Conservation (phyloP, 2,329 filamentous ascomycete genomes). For the Ambrosiella xylebori region DNA sequence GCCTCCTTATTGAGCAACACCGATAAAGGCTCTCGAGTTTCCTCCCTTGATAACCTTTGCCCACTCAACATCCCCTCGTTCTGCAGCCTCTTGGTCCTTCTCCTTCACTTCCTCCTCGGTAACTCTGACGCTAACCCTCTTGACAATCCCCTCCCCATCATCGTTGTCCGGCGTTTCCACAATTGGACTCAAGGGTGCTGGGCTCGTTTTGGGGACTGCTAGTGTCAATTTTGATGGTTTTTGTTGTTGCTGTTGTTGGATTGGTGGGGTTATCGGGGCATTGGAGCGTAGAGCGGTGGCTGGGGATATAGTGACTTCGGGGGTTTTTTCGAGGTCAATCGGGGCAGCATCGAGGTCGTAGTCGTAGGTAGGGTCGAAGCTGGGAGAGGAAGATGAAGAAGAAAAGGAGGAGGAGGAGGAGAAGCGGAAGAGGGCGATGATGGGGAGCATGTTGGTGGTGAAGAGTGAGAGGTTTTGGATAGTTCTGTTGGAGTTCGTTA, state of each 20-base stretch:
- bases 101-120: slow-evolving; percentile 10
- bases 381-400: neutral
- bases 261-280: neutral
- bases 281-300: neutral
- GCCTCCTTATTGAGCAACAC: neutral
- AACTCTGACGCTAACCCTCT: slow-evolving; percentile 12
- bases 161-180: slow-evolving; percentile 1
- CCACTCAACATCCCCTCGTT: slow-evolving; percentile 1
- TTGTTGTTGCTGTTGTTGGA: neutral
- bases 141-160: slow-evolving; percentile 6
- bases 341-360: neutral
- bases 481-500: slow-evolving; percentile 15
- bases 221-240: neutral
- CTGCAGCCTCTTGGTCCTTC: neutral
- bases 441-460: slow-evolving; percentile 22
- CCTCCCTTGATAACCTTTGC: slow-evolving; percentile 3
- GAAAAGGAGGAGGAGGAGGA: neutral
- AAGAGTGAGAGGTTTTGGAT: slow-evolving; percentile 24
- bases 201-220: neutral
- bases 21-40: neutral
- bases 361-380: neutral
- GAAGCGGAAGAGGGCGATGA: slow-evolving; percentile 18
- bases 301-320: neutral
- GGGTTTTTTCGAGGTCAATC: neutral
- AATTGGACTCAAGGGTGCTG: neutral